These are phyloP conservation scores for Nannochloropsis gaditana DNA, from an alignment of 108 stramenopile genomes.

Conservation along the genomic window DNA sequence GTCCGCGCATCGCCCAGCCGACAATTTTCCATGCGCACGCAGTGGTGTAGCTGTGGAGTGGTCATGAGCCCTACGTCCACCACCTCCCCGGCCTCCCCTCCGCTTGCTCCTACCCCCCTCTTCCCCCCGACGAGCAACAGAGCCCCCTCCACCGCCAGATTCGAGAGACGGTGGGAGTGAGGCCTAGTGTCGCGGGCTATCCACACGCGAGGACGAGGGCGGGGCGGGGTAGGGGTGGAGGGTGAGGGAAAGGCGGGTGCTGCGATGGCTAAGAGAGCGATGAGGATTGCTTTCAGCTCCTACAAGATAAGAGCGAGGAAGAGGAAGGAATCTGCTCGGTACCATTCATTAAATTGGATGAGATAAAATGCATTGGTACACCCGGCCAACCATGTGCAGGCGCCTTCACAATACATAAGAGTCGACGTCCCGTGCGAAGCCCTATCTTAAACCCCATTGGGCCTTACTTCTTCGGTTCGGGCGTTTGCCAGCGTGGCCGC, in stretches of 20 bases:
- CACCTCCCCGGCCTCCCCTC: slow-evolving; percentile 57
- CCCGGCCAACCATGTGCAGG: too few relatives aligned
- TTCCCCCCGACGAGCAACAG: slow-evolving; percentile 60
- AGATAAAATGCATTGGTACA: too few relatives aligned
- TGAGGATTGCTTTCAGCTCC: not conserved
- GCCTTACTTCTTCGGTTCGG: not conserved
- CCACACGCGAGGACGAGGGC: not conserved
- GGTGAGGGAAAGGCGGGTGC: not conserved
- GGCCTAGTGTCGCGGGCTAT: not conserved
- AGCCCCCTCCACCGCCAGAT: slow-evolving; percentile 28
- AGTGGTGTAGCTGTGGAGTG: slow-evolving; percentile 88
- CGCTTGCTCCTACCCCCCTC: not conserved
- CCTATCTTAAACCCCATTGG: too few relatives aligned
- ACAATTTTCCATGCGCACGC: slow-evolving; percentile 52
- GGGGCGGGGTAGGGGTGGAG: not conserved
- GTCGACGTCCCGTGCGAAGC: too few relatives aligned
- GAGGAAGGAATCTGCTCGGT: not conserved
- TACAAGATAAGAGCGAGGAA: not conserved
- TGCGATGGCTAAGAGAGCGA: not conserved
- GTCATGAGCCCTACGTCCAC: slow-evolving; percentile 76
- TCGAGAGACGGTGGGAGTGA: slow-evolving; percentile 13
- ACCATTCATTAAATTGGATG: too few relatives aligned
- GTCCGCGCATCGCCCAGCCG: slow-evolving; percentile 13
- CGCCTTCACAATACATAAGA: too few relatives aligned
- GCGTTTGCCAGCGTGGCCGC: slow-evolving; percentile 65